These are phyloP conservation scores for Plasmodium fragile DNA, from an alignment of 169 alveolate genomes.

Conservation along the genomic window DNA sequence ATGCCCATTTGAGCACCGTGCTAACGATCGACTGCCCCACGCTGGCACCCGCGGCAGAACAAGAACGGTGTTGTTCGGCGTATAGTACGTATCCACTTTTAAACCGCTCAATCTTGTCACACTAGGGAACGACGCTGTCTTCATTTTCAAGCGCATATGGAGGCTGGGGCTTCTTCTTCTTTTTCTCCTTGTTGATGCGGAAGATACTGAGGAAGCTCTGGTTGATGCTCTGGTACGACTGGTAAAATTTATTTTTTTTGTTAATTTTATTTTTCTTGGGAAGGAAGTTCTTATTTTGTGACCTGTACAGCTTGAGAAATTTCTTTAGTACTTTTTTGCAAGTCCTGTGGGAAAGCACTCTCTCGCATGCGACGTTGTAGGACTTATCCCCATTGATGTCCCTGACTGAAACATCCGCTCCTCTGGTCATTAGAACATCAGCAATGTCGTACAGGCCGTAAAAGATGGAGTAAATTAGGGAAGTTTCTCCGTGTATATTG, in stretches of 20 bases:
- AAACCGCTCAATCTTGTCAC: background rate
- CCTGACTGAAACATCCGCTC: slow-evolving; percentile 70
- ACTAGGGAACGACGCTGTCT: background rate
- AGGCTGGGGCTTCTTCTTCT: slow-evolving; percentile 16
- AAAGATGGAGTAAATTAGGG: slow-evolving; percentile 66
- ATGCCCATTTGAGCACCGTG: background rate
- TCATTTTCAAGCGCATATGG: slow-evolving; percentile 21
- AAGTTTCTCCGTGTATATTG: slow-evolving; percentile 77
- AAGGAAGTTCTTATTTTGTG: slow-evolving; percentile 70
- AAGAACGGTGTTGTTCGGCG: background rate
- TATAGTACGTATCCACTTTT: no score
- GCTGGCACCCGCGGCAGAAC: background rate
- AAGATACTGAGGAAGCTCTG: slow-evolving; percentile 66
- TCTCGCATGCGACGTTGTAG: slow-evolving; percentile 76
- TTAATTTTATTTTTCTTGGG: slow-evolving; percentile 60
- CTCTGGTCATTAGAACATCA: slow-evolving; percentile 74
- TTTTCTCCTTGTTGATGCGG: slow-evolving; percentile 54
- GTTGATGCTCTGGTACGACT: slow-evolving; percentile 69
- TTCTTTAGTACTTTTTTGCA: slow-evolving; percentile 72
- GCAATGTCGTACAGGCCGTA: slow-evolving; percentile 72
- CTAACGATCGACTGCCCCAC: background rate
- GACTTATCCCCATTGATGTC: slow-evolving; percentile 76
- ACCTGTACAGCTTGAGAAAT: slow-evolving; percentile 64
- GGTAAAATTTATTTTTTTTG: slow-evolving; percentile 58
- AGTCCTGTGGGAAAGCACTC: slow-evolving; percentile 66